phyloP scores from a whole-genome alignment of 2,329 filamentous ascomycete genomes.

The Pyricularia grisea region DNA sequence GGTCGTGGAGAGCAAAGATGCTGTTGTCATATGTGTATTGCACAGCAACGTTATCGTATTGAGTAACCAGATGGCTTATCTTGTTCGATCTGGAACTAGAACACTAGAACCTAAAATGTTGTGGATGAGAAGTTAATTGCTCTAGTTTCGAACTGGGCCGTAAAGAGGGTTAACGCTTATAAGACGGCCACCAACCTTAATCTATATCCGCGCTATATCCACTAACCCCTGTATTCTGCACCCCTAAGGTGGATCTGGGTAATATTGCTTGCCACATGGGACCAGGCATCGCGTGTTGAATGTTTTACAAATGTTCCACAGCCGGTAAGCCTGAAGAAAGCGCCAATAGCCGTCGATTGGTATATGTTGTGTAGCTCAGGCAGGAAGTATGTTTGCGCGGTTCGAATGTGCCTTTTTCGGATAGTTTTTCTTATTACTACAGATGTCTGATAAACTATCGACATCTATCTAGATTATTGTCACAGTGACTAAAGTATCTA shows the following conservation, averaged over 20 bases:
- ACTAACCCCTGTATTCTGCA: not conserved
- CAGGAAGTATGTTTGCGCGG: not conserved
- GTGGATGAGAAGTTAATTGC: not conserved
- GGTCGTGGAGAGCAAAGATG: not conserved
- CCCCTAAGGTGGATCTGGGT: not conserved
- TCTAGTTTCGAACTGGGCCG: not conserved
- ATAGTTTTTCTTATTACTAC: not conserved
- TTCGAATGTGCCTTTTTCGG: not conserved
- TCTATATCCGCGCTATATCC: not conserved
- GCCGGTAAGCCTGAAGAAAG: not conserved
- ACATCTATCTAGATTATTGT: too few relatives aligned
- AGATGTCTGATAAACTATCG: not conserved
- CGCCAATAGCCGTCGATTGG: not conserved
- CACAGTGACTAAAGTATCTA: too few relatives aligned
- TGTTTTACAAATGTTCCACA: not conserved
- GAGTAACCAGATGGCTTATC: not conserved
- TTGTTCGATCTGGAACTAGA: not conserved
- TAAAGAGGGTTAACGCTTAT: not conserved
- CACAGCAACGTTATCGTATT: not conserved
- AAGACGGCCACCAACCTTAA: not conserved
- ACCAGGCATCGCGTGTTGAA: not conserved
- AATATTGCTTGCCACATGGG: not conserved
- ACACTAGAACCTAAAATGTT: not conserved
- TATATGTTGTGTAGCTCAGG: not conserved
- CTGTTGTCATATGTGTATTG: not conserved